Base-by-base conservation (phyloP, 768 basidiomycete genomes). In the Xerocomellus dryophilus region DNA sequence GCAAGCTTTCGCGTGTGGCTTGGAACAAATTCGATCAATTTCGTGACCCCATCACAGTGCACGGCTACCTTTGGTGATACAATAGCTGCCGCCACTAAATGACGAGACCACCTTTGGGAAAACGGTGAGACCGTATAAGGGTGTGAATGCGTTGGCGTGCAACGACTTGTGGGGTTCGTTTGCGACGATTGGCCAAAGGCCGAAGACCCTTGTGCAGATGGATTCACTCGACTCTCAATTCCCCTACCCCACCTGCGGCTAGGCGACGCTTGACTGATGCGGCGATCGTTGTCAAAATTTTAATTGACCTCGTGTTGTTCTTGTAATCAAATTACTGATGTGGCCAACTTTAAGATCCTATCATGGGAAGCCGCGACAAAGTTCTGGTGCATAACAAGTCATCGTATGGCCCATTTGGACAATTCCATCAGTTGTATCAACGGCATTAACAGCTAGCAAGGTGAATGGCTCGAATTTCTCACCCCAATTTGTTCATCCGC, bases 241-340 rank as follows among this genome's bases (percentile, higher is more conserved):
- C 17, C 53, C 35, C 40, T 60, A 56, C 58, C 51, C 50, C 51
- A 56, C 52, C 43, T 35, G 44, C 48, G 9, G 41, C 35, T 59
- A 65, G 45, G 61, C 56, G 58, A 57, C 56, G 56, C 46, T 54
- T 54, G 56, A 45, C 51, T 61, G 53, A 58, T 61, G n/a, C n/a
- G 41, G 47, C 41, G 59, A 59, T 66, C 57, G 53, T 47, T 57
- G 18, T 42, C 44, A 52, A 31, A 50, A 44, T 31, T 8, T 38
- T 58, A 47, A 55, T 51, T 53, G 42, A 25, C 61, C 66, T 68
- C 65, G 51, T 66, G 66, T 61, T 40, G 21, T 35, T 49, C n/a
- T 43, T 53, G 50, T 34, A 47, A 56, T 47, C 52, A 43, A 51
- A 42, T 48, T 31, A 21, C 55, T 61, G 43, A 58, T 42, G n/a